A percentile compares a stretch with the other conserved stretches of the same genome.
phyloP scores from a whole-genome alignment of 805 yeast species.

The Brettanomyces naardenensis region DNA sequence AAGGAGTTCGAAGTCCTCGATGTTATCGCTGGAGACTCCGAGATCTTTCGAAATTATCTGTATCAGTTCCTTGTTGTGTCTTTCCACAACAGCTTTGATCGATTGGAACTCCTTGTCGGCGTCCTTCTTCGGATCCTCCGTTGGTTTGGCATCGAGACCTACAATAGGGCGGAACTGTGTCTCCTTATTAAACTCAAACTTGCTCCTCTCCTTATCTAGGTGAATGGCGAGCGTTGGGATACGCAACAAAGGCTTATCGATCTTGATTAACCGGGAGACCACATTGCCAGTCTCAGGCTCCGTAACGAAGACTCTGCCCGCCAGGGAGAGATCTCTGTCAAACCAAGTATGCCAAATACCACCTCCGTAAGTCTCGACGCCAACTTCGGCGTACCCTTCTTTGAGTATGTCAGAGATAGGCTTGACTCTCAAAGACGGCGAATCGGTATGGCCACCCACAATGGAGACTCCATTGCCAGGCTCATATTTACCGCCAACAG shows the following conservation, averaged over 20 bases:
- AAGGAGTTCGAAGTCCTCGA: constrained; percentile 86
- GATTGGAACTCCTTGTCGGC: constrained; percentile 54
- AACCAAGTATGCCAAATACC: constrained; percentile 97
- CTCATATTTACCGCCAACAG: constrained; percentile 62
- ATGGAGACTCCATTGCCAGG: constrained; percentile 82
- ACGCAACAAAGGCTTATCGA: constrained; percentile 76
- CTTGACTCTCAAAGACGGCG: constrained; percentile 83
- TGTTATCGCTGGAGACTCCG: constrained; percentile 39
- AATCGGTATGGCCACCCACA: constrained; percentile 95
- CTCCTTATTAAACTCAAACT: constrained; percentile 83
- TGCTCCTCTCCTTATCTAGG: constrained; percentile 66
- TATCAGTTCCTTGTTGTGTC: constrained; percentile 72
- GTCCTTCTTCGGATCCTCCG: constrained; percentile 3
- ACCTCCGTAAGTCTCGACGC: constrained; percentile 94
- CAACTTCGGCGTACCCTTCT: constrained; percentile 82
- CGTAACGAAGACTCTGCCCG: constrained; percentile 80
- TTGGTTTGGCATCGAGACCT: constrained; percentile 42
- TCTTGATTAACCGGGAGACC: constrained; percentile 64
- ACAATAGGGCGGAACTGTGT: constrained; percentile 81
- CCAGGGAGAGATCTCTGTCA: constrained; percentile 84
- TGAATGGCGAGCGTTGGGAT: constrained; percentile 96
- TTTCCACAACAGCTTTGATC: constrained; percentile 51
- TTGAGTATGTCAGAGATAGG: constrained; percentile 66
- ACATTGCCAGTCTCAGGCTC: constrained; percentile 37
- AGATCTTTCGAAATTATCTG: constrained; percentile 63